Base-by-base conservation (phyloP, 768 basidiomycete species). In the Leccinum sublutescens region DNA sequence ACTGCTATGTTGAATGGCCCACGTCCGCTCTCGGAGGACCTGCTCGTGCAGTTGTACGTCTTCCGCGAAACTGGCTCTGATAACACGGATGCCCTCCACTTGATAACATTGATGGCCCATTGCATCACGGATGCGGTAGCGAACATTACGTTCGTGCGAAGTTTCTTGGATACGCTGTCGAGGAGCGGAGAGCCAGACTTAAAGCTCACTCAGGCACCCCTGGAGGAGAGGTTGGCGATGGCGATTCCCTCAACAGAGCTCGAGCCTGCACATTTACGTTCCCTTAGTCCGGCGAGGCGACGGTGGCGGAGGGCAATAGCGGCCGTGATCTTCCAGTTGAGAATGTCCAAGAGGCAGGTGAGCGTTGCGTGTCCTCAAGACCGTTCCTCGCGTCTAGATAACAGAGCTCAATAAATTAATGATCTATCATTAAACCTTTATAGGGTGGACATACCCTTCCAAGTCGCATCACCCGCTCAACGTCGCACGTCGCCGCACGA, bases 401-500 rank as follows among this genome's bases (percentile, higher is more conserved):
- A 33, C 29, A 48, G 21, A 52, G 8, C 11, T 31, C 19, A 12
- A 23, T 29, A 52, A 21, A 15, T 36, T 15, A 21, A 65, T 84
- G 83, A 83, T 77, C 74, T 52, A 14, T 25, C 23, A 49, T 49
- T 15, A 21, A 71, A 47, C 14, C 45, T 76, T 52, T 48, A 11
- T 65, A 86, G 84, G 85, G 84, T 12, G 85, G 85, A 2, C 84
- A 86, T 51, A 80, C 82, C 0, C 72, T 86, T 12, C 84, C 84
- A 1, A 73, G 80, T 51, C 78, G 69, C 14, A 53, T 76, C 38
- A 76, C 78, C 1, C 64, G 64, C 27, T 56, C 66, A 3, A 81
- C 81, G 0, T 60, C 64, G 3, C 68, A 66, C 48, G 73, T 70
- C 0, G 76, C 79, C 11, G 77, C 82, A 15, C 64, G 64, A 25